These are phyloP conservation scores for Chalaropsis ovoidea DNA, from an alignment of 2,329 filamentous ascomycete genomes.

Conservation along the genomic window DNA sequence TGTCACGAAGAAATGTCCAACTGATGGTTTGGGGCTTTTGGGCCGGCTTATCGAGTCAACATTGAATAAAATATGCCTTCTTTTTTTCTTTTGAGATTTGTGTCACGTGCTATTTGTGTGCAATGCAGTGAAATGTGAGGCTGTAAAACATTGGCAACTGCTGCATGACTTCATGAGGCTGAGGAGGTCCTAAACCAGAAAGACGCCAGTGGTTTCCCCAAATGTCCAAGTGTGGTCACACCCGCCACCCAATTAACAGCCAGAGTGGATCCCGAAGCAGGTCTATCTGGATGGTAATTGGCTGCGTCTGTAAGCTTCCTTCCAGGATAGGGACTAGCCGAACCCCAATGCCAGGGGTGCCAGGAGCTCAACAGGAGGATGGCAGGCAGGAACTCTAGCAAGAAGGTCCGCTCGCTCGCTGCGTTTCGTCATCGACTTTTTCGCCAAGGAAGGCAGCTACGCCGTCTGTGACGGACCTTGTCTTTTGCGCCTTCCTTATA, in stretches of 20 bases:
- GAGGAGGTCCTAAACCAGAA: neutral
- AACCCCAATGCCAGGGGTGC: neutral
- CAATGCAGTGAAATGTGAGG: neutral
- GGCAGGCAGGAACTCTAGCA: neutral
- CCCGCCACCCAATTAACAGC: neutral
- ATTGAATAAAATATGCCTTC: neutral
- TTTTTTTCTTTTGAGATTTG: slow-evolving; percentile 5
- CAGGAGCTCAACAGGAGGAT: slow-evolving; percentile 3
- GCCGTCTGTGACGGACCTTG: neutral
- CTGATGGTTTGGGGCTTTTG: neutral
- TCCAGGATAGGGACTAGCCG: no score
- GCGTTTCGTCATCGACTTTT: slow-evolving; percentile 12
- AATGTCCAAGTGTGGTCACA: neutral
- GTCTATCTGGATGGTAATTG: neutral
- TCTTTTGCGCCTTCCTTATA: slow-evolving; percentile 6
- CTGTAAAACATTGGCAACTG: neutral
- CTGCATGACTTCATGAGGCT: neutral
- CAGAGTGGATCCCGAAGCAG: neutral
- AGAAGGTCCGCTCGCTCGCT: neutral
- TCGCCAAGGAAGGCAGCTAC: slow-evolving; percentile 3
- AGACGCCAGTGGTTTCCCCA: neutral
- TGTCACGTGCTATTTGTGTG: neutral
- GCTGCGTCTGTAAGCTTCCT: slow-evolving; percentile 4
- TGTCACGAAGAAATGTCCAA: slow-evolving; percentile 7
- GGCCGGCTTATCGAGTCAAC: slow-evolving; percentile 2